Percentiles rank a stretch among this genome's conserved stretches.
These are phyloP conservation scores for Puccinia triticina DNA, from an alignment of 1,284 basidiomycete species.

Conservation along the genomic window DNA sequence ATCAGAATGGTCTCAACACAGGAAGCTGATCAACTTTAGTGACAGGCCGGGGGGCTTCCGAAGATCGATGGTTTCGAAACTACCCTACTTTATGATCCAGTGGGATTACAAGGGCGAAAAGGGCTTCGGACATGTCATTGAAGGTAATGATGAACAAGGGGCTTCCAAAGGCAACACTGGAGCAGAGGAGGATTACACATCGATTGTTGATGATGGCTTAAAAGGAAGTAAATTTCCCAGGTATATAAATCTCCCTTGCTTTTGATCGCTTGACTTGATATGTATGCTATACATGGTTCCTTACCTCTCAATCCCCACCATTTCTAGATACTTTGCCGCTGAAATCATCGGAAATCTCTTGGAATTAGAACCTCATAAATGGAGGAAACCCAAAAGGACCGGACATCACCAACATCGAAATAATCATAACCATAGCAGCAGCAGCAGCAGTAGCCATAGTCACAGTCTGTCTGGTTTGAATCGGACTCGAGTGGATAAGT, in stretches of 20 bases:
- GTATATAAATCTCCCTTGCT: conserved; percentile 64
- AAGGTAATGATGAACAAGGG: conserved; percentile 70
- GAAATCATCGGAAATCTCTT: conserved; percentile 93
- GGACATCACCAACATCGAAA: conserved; percentile 70
- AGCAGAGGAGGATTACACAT: conserved; percentile 60
- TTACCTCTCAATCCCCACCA: neutral
- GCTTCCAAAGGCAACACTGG: conserved; percentile 65
- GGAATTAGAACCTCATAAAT: conserved; percentile 81
- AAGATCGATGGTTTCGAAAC: conserved; percentile 86
- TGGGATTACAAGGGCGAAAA: conserved; percentile 97
- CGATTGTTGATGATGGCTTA: conserved; percentile 71
- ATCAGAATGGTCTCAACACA: conserved; percentile 95
- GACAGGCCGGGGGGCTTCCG: conserved; percentile 84
- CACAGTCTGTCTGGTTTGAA: conserved; percentile 10
- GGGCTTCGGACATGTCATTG: conserved; percentile 95
- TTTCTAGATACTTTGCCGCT: conserved; percentile 83
- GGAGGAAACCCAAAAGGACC: conserved; percentile 76
- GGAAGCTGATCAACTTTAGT: conserved; percentile 92
- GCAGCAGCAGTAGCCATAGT: neutral
- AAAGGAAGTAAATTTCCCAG: conserved; percentile 83
- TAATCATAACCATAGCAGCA: neutral
- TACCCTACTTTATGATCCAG: conserved; percentile 98
- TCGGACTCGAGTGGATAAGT: conserved; percentile 29
- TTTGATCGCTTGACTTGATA: neutral
- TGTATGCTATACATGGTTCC: neutral